These are phyloP conservation scores for Clarireedia homoeocarpa DNA, from an alignment of 2,329 filamentous ascomycete species.

Conservation along the genomic window DNA sequence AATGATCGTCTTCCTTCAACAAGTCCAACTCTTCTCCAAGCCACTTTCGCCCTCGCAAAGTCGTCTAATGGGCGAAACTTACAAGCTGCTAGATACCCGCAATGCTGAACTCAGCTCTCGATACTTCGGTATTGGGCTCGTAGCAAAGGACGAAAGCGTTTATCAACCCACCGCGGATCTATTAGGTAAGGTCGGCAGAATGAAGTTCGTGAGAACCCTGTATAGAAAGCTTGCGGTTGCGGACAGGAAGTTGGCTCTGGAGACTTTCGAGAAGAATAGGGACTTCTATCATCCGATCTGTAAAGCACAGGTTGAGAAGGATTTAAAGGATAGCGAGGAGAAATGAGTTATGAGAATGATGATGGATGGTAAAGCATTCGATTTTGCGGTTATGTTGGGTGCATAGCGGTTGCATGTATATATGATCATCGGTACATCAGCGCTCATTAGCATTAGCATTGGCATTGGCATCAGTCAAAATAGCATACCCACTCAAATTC, in stretches of 20 bases:
- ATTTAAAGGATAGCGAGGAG: slow-evolving; percentile 40
- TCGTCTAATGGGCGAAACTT: slow-evolving; percentile 64
- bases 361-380: background rate
- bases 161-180: slow-evolving; percentile 67
- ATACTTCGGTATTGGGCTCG: slow-evolving; percentile 73
- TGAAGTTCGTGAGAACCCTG: slow-evolving; percentile 93
- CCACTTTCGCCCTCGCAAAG: slow-evolving; percentile 59
- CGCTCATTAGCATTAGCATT: too few relatives aligned
- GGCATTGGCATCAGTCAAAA: too few relatives aligned
- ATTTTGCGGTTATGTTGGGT: too few relatives aligned
- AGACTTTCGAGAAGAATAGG: slow-evolving; percentile 79
- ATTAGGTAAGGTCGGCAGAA: slow-evolving; percentile 75
- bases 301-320: slow-evolving; percentile 77
- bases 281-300: slow-evolving; percentile 97
- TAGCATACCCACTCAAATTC: too few relatives aligned
- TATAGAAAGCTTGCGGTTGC: slow-evolving; percentile 69
- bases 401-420: too few relatives aligned
- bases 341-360: background rate
- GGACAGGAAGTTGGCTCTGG: slow-evolving; percentile 65
- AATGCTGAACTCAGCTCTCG: slow-evolving; percentile 82
- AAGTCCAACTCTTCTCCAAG: slow-evolving; percentile 58
- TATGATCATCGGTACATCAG: too few relatives aligned
- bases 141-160: slow-evolving; percentile 59
- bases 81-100: slow-evolving; percentile 64
- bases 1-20: slow-evolving; percentile 82